phyloP scores from a whole-genome alignment of 768 basidiomycete genomes.

The Xanthoconium purpureum region DNA sequence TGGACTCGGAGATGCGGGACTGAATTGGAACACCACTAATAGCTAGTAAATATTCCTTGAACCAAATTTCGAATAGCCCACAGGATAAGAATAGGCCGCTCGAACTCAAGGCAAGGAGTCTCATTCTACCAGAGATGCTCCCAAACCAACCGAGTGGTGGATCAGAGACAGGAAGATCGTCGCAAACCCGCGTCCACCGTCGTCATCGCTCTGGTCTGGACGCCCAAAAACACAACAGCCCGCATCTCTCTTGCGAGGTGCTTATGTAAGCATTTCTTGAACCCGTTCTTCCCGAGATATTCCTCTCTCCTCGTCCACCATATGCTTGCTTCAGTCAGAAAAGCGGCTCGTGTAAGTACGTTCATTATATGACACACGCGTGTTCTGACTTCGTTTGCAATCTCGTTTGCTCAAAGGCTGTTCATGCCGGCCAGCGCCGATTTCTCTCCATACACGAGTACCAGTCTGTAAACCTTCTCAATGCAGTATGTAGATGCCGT shows the following conservation, averaged over 20 bases:
- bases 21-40: background rate
- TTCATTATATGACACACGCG: background rate
- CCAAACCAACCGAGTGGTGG: slow-evolving; percentile 38
- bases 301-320: slow-evolving; percentile 26
- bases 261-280: slow-evolving; percentile 38
- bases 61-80: slow-evolving; percentile 80
- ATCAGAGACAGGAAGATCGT: slow-evolving; percentile 71
- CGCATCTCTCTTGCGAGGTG: slow-evolving; percentile 19
- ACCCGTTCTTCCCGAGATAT: slow-evolving; percentile 14
- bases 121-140: slow-evolving; percentile 65
- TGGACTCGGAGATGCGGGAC: background rate
- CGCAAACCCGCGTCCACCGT: slow-evolving; percentile 51
- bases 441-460: slow-evolving; percentile 97
- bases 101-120: slow-evolving; percentile 78
- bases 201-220: slow-evolving; percentile 69
- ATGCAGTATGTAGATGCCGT: slow-evolving; percentile 59
- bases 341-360: slow-evolving; percentile 59
- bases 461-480: slow-evolving; percentile 92
- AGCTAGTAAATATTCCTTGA: slow-evolving; percentile 55
- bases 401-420: slow-evolving; percentile 40
- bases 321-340: slow-evolving; percentile 70
- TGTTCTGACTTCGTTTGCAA: background rate
- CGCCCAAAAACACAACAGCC: background rate
- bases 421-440: slow-evolving; percentile 81
- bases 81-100: slow-evolving; percentile 40